A percentile compares a stretch with the other conserved stretches of the same genome.
phyloP scores from a whole-genome alignment of 768 basidiomycete species.

The Tubosaeta sp. region DNA sequence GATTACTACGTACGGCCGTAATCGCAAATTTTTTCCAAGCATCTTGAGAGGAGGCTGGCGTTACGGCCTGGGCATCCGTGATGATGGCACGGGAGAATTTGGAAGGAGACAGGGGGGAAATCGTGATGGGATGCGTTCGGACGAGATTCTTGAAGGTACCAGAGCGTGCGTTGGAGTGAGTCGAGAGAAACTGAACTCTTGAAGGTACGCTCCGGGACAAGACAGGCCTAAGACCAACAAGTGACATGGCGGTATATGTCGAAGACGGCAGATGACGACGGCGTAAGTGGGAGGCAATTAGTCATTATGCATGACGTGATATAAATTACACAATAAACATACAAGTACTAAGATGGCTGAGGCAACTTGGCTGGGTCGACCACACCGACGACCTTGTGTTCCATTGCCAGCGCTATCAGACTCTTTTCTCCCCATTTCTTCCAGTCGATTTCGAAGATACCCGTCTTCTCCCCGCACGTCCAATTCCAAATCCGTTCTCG shows the following conservation, averaged over 20 bases:
- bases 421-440: slow-evolving; percentile 50
- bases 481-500: slow-evolving; percentile 57
- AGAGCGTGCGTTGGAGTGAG: slow-evolving; percentile 15
- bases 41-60: slow-evolving; percentile 37
- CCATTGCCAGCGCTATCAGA: slow-evolving; percentile 66
- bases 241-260: slow-evolving; percentile 14
- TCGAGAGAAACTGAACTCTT: slow-evolving; percentile 19
- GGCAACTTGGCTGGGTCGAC: slow-evolving; percentile 50
- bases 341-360: background rate
- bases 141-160: slow-evolving; percentile 22
- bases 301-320: slow-evolving; percentile 14
- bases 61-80: slow-evolving; percentile 40
- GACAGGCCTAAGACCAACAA: slow-evolving; percentile 7
- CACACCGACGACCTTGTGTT: slow-evolving; percentile 63
- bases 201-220: slow-evolving; percentile 17
- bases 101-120: slow-evolving; percentile 21
- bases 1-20: slow-evolving; percentile 43
- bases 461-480: slow-evolving; percentile 58
- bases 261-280: background rate
- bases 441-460: slow-evolving; percentile 78
- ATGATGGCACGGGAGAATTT: slow-evolving; percentile 43
- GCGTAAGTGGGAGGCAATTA: background rate
- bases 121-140: slow-evolving; percentile 25
- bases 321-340: slow-evolving; percentile 4
- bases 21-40: slow-evolving; percentile 49